phyloP scores from a whole-genome alignment of 768 basidiomycete species.

The Calocera viscosa region DNA sequence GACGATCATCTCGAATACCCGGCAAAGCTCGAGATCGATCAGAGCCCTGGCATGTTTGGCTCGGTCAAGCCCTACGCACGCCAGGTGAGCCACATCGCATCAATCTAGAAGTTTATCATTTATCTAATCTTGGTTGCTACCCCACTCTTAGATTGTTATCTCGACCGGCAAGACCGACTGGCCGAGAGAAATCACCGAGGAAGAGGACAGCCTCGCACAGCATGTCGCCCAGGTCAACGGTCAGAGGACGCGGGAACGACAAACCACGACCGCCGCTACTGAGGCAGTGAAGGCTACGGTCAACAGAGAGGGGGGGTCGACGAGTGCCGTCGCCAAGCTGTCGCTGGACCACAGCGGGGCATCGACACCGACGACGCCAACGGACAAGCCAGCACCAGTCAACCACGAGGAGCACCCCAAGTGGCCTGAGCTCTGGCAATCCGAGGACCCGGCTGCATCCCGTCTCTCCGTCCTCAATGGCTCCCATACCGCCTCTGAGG shows the following conservation, averaged over 20 bases:
- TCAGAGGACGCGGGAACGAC: constrained; percentile 9
- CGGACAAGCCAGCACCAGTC: not conserved
- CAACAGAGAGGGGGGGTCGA: not conserved
- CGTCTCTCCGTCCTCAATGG: constrained; percentile 70
- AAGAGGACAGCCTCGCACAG: constrained; percentile 54
- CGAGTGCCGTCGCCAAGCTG: not conserved
- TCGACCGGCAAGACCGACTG: constrained; percentile 87
- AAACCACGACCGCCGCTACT: constrained; percentile 6
- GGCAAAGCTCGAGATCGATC: constrained; percentile 60
- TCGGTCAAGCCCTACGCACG: constrained; percentile 72
- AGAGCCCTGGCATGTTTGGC: constrained; percentile 71
- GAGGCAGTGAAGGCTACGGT: constrained; percentile 11
- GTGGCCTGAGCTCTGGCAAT: constrained; percentile 7
- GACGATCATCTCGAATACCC: constrained; percentile 71
- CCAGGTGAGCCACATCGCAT: constrained; percentile 38
- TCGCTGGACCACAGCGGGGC: not conserved
- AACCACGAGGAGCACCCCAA: constrained; percentile 2
- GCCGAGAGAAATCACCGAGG: constrained; percentile 66
- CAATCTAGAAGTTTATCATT: not conserved
- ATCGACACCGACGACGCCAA: constrained; percentile 10
- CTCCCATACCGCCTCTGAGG: constrained; percentile 61
- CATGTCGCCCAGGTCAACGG: constrained; percentile 32
- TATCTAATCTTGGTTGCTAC: constrained; percentile 9
- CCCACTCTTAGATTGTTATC: constrained; percentile 53
- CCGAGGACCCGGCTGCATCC: constrained; percentile 22